phyloP scores from a whole-genome alignment of 768 basidiomycete species.

The Pulveroboletus frians region DNA sequence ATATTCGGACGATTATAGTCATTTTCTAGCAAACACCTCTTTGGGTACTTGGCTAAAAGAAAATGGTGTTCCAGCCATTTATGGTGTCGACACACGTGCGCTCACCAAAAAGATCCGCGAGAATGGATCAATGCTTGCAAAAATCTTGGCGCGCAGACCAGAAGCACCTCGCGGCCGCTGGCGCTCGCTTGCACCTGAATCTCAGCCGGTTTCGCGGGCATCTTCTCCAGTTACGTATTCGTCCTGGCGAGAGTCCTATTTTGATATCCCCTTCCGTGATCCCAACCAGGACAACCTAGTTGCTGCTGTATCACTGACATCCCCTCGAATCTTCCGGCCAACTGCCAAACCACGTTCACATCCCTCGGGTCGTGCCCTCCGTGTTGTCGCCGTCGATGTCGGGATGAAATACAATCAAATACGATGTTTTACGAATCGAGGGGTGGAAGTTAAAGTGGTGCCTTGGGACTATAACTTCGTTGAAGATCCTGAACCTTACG shows the following conservation, averaged over 20 bases:
- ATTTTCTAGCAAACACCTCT: constrained; percentile 87
- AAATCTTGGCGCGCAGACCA: constrained; percentile 62
- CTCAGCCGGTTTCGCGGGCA: constrained; percentile 41
- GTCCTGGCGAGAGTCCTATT: constrained; percentile 80
- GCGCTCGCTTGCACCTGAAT: constrained; percentile 31
- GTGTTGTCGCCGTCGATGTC: constrained; percentile 89
- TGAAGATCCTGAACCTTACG: constrained; percentile 72
- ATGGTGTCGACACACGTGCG: constrained; percentile 93
- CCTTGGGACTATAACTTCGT: constrained; percentile 96
- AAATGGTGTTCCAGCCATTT: constrained; percentile 90
- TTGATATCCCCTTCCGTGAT: constrained; percentile 78
- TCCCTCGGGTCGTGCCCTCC: constrained; percentile 72
- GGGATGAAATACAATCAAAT: constrained; percentile 99
- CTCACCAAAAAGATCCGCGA: constrained; percentile 95
- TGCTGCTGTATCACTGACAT: constrained; percentile 72
- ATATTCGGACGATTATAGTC: constrained; percentile 91
- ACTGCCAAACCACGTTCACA: constrained; percentile 54
- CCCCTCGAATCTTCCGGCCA: constrained; percentile 66
- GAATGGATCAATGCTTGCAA: constrained; percentile 89
- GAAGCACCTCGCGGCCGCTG: constrained; percentile 39
- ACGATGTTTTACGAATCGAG: constrained; percentile 87
- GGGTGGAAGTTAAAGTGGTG: constrained; percentile 93
- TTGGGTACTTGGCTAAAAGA: constrained; percentile 92
- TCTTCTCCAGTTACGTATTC: constrained; percentile 49
- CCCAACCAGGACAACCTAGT: constrained; percentile 90